Evolutionary conservation across 805 yeast genomes (phyloP).

Genomic region (Cyberlindnera nakhonratchasimensis): DNA sequence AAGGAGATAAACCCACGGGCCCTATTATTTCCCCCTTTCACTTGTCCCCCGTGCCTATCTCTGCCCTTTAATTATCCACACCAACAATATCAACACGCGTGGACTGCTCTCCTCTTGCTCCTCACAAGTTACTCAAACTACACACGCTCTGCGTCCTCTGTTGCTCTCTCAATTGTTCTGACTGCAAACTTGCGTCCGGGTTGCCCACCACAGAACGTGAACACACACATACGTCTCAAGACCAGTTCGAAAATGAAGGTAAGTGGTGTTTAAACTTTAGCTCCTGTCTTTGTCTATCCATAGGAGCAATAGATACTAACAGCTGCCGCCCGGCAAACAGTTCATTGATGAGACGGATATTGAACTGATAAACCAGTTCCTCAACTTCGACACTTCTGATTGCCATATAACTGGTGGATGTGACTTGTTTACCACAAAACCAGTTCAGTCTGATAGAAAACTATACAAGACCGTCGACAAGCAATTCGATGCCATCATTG

Average conservation of each 20-base stretch:
- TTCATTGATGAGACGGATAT: conserved; percentile 91
- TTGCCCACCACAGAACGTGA: conserved; percentile 9
- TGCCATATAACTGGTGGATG: conserved; percentile 82
- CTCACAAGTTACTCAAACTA: no score
- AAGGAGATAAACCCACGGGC: conserved; percentile 3
- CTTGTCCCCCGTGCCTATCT: no score
- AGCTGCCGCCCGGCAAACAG: conserved; percentile 36
- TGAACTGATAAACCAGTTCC: conserved; percentile 84
- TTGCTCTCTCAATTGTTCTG: no score
- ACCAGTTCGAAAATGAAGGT: conserved; percentile 5
- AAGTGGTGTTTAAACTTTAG: not conserved
- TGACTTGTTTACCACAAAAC: conserved; percentile 91
- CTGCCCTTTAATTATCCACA: no score
- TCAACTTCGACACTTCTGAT: conserved; percentile 73
- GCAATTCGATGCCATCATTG: conserved; percentile 56
- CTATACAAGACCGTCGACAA: conserved; percentile 83
- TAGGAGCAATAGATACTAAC: conserved; percentile 8
- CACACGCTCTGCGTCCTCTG: no score
- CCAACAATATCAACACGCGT: not conserved
- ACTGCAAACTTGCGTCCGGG: no score
- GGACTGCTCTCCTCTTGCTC: not conserved
- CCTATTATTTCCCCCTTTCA: no score
- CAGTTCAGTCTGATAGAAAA: conserved; percentile 86
- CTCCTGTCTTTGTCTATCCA: no score
- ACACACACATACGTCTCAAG: no score